Evolutionary conservation across 2,329 filamentous ascomycete species (phyloP), one percentile per base, ranked within the genome.

Genomic region (Biscogniauxia sp.): DNA sequence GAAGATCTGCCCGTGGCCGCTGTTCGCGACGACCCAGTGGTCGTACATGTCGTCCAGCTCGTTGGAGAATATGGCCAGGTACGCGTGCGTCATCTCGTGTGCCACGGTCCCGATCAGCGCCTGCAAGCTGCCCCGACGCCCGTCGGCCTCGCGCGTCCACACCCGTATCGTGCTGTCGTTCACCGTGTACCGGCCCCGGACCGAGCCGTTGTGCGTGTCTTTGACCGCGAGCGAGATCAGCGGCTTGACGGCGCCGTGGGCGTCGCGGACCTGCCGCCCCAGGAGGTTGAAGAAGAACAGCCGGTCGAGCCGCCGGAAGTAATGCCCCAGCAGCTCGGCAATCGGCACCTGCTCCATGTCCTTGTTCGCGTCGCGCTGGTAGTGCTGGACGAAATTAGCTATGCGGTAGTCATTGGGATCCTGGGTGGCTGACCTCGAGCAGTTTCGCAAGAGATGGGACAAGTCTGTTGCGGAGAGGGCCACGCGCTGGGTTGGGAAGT

Each of bases 11-110:
- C 61, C 56, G 25, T 63, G 61, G 3, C 54, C 28, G 0, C 20
- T 1, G 13, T 26, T 15, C 2, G 32, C n/a, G 7, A 0, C 1
- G 8, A 61, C 45, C 56, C 51, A 58, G 4, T 20, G 23, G 8
- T 32, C 5, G 49, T 57, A 19, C 1, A 9, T 37, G 1, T 7
- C 17, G 17, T 58, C 26, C 1, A n/a, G 17, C 2, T 15, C 45
- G 23, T 63, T 56, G 13, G 51, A 41, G 23, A 63, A 63, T 19
- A 61, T 1, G 1, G 15, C 28, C 0, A 63, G 19, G 19, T 13
- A 63, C 4, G 56, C 61, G 23, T 63, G 61, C 17, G 52, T 50
- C 54, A 55, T 57, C 28, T 63, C 61, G 32, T 63, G 61, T 1
- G 52, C 20, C 2, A 63, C 15, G 1, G 25, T 51, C 7, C 20